Conservation (phyloP, 495 filamentous ascomycete species). For the Aspergillus haitiensis region DNA sequence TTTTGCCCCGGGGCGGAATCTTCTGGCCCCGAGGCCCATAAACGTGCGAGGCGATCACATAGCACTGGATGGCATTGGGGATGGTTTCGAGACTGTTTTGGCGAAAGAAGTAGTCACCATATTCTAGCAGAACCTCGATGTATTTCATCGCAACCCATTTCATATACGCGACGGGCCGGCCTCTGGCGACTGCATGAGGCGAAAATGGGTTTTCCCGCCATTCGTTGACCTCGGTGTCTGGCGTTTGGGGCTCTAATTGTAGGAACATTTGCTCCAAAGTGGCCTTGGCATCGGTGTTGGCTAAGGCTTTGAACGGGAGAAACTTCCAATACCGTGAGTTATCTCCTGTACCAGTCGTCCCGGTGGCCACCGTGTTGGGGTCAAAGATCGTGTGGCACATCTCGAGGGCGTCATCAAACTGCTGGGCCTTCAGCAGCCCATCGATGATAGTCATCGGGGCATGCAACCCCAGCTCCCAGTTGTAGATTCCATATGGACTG, state of each 20-base stretch:
- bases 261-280: neutral
- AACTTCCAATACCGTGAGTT: constrained; percentile 4
- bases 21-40: neutral
- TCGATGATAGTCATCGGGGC: no score
- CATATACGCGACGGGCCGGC: constrained; percentile 34
- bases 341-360: no score
- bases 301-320: constrained; percentile 15
- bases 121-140: constrained; percentile 36
- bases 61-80: neutral
- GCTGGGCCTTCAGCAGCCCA: no score
- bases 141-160: constrained; percentile 36
- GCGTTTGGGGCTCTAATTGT: neutral
- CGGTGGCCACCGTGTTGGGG: no score
- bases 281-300: neutral
- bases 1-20: neutral
- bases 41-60: neutral
- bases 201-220: constrained; percentile 17
- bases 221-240: neutral
- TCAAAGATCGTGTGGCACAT: no score
- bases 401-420: no score
- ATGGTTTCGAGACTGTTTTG: constrained; percentile 12
- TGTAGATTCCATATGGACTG: no score
- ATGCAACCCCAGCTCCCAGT: no score
- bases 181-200: constrained; percentile 29
- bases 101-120: constrained; percentile 35